These are phyloP conservation scores for Ceratobasidium sp. DNA, from an alignment of 1,284 basidiomycete species.

Conservation along the genomic window DNA sequence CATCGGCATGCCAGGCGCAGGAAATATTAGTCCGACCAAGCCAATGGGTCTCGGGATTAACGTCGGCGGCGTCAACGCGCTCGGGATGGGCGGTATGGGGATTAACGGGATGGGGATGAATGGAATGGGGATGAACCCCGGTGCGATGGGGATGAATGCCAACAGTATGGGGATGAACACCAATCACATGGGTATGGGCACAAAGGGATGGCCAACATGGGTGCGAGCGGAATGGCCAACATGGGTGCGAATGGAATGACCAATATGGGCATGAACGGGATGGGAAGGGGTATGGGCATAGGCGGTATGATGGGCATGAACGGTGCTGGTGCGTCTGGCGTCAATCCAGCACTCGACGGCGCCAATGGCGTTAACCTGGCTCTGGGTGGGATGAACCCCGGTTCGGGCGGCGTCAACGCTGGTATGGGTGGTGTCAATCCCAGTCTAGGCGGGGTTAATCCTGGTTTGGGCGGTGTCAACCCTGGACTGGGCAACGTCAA, in stretches of 20 bases:
- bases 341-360: slow-evolving; percentile 11
- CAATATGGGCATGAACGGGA: slow-evolving; percentile 20
- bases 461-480: slow-evolving; percentile 30
- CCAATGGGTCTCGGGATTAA: slow-evolving; percentile 46
- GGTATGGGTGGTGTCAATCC: slow-evolving; percentile 11
- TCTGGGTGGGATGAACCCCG: slow-evolving; percentile 22
- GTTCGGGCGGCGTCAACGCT: background rate
- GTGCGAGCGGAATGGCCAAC: too few relatives aligned
- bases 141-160: slow-evolving; percentile 6
- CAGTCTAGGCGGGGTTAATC: slow-evolving; percentile 1
- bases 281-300: slow-evolving; percentile 36
- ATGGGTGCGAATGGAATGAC: background rate
- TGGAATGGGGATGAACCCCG: background rate
- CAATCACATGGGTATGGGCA: slow-evolving; percentile 34
- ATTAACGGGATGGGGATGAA: slow-evolving; percentile 47
- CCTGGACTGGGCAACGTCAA: slow-evolving; percentile 23
- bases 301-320: slow-evolving; percentile 29
- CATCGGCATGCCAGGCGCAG: slow-evolving; percentile 47
- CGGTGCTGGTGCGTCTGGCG: slow-evolving; percentile 4
- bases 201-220: slow-evolving; percentile 25
- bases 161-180: slow-evolving; percentile 28
- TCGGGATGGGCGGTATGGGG: slow-evolving; percentile 48
- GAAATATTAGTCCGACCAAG: slow-evolving; percentile 48
- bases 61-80: slow-evolving; percentile 37
- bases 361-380: slow-evolving; percentile 24